These are phyloP conservation scores for Mucor irregularis DNA, from an alignment of 371 early-diverging fungal genomes.

Conservation along the genomic window DNA sequence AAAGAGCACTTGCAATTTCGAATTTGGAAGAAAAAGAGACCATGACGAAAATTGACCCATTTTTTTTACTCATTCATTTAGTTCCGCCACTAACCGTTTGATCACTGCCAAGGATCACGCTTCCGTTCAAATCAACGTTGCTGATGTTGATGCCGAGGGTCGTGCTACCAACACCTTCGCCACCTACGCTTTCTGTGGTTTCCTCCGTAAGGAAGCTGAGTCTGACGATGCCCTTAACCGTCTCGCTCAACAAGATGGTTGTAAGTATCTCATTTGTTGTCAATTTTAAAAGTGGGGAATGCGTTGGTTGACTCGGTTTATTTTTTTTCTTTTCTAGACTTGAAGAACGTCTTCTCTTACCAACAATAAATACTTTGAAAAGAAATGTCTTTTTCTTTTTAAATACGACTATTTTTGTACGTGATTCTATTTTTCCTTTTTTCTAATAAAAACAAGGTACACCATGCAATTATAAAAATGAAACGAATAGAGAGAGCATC, in stretches of 20 bases:
- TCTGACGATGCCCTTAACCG: conserved; percentile 97
- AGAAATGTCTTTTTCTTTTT: background rate
- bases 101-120: conserved; percentile 91
- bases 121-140: conserved; percentile 97
- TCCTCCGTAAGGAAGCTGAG: conserved; percentile 90
- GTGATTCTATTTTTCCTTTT: background rate
- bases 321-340: conserved; percentile 24
- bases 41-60: background rate
- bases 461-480: background rate
- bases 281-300: no score
- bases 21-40: background rate
- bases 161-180: conserved; percentile 73
- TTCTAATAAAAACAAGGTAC: conserved; percentile 1
- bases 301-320: background rate
- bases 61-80: conserved; percentile 10
- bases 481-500: no score
- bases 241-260: conserved; percentile 89
- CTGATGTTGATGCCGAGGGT: conserved; percentile 91
- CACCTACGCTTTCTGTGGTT: conserved; percentile 94
- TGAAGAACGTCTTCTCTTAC: conserved; percentile 57
- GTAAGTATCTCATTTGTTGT: conserved; percentile 39
- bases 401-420: background rate
- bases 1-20: background rate
- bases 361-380: conserved; percentile 43
- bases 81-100: conserved; percentile 57